phyloP scores from a whole-genome alignment of 2,329 filamentous ascomycete species.

The Colletotrichum tofieldiae region DNA sequence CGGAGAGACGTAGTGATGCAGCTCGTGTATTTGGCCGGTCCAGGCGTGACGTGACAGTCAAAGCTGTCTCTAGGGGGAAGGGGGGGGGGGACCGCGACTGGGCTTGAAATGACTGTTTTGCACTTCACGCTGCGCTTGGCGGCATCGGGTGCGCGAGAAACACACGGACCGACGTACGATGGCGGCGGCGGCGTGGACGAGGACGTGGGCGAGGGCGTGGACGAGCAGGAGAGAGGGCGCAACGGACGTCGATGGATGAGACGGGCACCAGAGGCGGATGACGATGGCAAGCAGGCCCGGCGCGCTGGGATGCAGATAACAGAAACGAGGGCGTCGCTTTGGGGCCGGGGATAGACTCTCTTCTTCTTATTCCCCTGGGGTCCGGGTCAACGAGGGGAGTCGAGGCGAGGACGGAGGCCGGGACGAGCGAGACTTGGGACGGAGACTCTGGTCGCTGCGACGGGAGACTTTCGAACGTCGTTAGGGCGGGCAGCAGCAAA shows the following conservation, averaged over 20 bases:
- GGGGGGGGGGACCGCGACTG: neutral
- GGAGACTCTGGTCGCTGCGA: neutral
- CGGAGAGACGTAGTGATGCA: neutral
- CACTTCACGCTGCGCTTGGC: slow-evolving; percentile 19
- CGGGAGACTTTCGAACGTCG: slow-evolving; percentile 1
- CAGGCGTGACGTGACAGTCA: slow-evolving; percentile 19
- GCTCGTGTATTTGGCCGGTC: slow-evolving; percentile 4
- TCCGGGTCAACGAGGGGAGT: neutral
- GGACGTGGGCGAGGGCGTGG: neutral
- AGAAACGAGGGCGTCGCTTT: slow-evolving; percentile 9
- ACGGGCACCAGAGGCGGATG: neutral
- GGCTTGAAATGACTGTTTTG: slow-evolving; percentile 10
- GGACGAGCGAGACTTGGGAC: slow-evolving; percentile 6
- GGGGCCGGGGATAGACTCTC: neutral
- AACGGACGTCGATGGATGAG: neutral
- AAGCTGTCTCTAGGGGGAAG: slow-evolving; percentile 14
- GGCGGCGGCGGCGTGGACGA: neutral
- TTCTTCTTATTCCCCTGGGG: neutral
- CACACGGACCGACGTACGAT: slow-evolving; percentile 15
- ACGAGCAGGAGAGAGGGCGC: neutral
- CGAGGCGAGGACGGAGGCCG: slow-evolving; percentile 1
- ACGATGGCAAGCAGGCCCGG: neutral
- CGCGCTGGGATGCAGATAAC: slow-evolving; percentile 9
- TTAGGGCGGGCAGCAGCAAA: neutral
- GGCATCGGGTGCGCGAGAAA: slow-evolving; percentile 20